Percentiles rank a stretch among this genome's conserved stretches.
These are phyloP conservation scores for Candida ulmi DNA, from an alignment of 805 yeast species.

Conservation along the genomic window DNA sequence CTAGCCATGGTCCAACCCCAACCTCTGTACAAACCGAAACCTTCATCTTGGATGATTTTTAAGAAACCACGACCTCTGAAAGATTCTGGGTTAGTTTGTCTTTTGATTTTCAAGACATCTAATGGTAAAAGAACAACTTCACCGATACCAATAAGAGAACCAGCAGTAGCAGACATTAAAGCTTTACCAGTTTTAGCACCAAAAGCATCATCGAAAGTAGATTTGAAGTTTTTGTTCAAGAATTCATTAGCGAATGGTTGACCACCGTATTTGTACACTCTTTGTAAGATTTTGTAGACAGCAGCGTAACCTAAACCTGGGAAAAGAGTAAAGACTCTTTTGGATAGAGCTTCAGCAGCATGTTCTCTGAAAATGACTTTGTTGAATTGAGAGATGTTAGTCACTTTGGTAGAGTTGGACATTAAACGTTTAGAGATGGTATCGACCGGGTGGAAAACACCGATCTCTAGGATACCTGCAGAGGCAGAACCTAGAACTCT, in stretches of 20 bases:
- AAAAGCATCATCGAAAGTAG: conserved; percentile 65
- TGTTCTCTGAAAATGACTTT: conserved; percentile 80
- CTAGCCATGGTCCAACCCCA: conserved; percentile 99
- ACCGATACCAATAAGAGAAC: conserved; percentile 95
- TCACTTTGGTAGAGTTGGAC: conserved; percentile 71
- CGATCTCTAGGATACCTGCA: conserved; percentile 96
- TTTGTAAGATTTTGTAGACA: conserved; percentile 89
- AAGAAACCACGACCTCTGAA: conserved; percentile 96
- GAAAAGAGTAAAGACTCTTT: conserved; percentile 76
- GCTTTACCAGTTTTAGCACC: conserved; percentile 97
- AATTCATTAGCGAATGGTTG: conserved; percentile 98
- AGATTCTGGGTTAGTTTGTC: conserved; percentile 99
- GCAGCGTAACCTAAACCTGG: conserved; percentile 99
- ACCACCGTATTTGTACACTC: conserved; percentile 98
- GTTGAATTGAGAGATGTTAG: conserved; percentile 65
- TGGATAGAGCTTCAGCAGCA: conserved; percentile 64
- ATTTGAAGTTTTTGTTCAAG: conserved; percentile 67
- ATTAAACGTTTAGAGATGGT: conserved; percentile 94
- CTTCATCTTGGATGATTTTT: conserved; percentile 83
- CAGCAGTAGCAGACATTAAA: conserved; percentile 94
- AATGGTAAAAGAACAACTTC: conserved; percentile 93
- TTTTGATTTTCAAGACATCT: conserved; percentile 94
- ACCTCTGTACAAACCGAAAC: conserved; percentile 90
- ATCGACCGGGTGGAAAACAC: conserved; percentile 97
- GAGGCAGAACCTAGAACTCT: conserved; percentile 94